A percentile compares a stretch with the other conserved stretches of the same genome.
Conservation (phyloP, 2,329 filamentous ascomycete genomes). For the Fusarium sp. region DNA sequence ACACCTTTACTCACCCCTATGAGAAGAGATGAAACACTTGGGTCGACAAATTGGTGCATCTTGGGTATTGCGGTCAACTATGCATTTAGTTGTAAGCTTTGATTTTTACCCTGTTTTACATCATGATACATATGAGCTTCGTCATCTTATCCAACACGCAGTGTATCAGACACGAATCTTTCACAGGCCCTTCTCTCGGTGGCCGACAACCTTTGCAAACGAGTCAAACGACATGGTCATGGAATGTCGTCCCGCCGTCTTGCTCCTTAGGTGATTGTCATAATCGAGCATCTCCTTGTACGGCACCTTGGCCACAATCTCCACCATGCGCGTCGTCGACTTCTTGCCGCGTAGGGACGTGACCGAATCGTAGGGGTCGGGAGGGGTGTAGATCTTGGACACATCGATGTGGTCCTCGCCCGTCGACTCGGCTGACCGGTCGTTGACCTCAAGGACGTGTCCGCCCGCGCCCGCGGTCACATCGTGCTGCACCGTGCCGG, state of each 20-base stretch:
- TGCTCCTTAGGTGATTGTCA: slow-evolving; percentile 85
- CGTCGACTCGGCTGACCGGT: slow-evolving; percentile 57
- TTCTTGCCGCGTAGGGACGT: slow-evolving; percentile 68
- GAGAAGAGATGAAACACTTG: not conserved
- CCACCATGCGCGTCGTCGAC: slow-evolving; percentile 62
- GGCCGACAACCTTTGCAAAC: slow-evolving; percentile 67
- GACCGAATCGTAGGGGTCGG: slow-evolving; percentile 80
- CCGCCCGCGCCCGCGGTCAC: slow-evolving; percentile 79
- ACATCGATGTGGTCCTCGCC: slow-evolving; percentile 70
- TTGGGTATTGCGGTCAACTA: not conserved
- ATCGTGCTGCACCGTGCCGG: slow-evolving; percentile 87
- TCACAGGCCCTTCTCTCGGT: slow-evolving; percentile 64
- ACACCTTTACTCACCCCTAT: not conserved
- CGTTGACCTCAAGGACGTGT: slow-evolving; percentile 78
- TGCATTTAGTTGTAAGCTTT: not conserved
- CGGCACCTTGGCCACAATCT: slow-evolving; percentile 88
- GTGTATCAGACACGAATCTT: not conserved
- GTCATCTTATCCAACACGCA: not conserved
- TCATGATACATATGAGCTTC: not conserved
- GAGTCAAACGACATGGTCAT: slow-evolving; percentile 70
- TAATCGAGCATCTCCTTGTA: slow-evolving; percentile 98
- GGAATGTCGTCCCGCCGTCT: slow-evolving; percentile 83
- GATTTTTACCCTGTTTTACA: slow-evolving; percentile 11
- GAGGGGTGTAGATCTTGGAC: slow-evolving; percentile 84
- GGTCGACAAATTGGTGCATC: not conserved